Evolutionary conservation across 345 rosid genomes (phyloP).

Genomic region (Abelmoschus esculentus): DNA sequence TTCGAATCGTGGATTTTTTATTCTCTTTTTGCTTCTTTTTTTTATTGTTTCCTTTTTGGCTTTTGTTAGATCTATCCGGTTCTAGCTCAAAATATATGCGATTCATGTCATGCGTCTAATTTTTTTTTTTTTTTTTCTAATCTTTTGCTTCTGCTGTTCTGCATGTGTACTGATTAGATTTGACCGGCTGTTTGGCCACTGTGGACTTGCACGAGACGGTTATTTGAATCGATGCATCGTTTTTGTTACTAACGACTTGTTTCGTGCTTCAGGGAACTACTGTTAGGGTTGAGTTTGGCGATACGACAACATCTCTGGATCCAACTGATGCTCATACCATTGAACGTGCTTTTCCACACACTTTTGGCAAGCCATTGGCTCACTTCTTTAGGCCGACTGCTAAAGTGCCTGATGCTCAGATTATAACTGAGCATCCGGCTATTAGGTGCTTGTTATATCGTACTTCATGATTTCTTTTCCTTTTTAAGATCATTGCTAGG

Average conservation of each 20-base stretch:
- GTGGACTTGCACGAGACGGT: not conserved
- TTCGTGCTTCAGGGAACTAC: constrained; percentile 61
- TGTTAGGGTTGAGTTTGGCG: constrained; percentile 96
- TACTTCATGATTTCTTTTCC: not conserved
- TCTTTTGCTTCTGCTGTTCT: too few relatives aligned
- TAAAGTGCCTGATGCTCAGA: constrained; percentile 83
- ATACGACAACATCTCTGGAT: constrained; percentile 58
- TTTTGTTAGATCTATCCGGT: not conserved
- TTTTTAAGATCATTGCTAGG: not conserved
- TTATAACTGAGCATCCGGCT: constrained; percentile 76
- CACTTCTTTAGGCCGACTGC: constrained; percentile 87
- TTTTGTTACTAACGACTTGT: not conserved
- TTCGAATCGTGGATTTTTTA: not conserved
- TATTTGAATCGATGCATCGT: too few relatives aligned
- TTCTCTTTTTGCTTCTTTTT: too few relatives aligned
- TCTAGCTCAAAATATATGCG: not conserved
- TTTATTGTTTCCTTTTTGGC: not conserved
- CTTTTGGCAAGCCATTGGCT: constrained; percentile 87
- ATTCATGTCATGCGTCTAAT: not conserved
- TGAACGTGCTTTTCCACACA: constrained; percentile 63
- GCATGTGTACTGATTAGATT: not conserved
- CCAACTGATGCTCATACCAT: constrained; percentile 59
- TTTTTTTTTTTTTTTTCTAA: not conserved
- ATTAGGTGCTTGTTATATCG: constrained; percentile 36
- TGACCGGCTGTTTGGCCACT: not conserved